A percentile compares a stretch with the other conserved stretches of the same genome.
Conservation (phyloP, 2,329 filamentous ascomycete species). For the Talaromyces sp. region DNA sequence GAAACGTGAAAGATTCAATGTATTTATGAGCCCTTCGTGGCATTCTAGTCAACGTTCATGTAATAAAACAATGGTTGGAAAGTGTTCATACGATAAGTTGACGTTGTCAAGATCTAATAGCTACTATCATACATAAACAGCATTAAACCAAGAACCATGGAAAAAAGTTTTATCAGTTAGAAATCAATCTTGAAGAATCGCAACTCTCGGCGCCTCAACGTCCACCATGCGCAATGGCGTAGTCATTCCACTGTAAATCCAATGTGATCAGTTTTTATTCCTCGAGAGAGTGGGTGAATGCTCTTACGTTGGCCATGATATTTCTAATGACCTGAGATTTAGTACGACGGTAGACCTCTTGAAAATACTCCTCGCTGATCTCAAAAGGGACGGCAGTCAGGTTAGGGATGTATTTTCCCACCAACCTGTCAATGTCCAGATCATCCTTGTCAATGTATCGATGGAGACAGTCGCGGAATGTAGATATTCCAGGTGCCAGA, state of each 20-base stretch:
- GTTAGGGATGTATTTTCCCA: conserved; percentile 99
- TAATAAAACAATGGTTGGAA: no score
- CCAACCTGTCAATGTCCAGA: conserved; percentile 91
- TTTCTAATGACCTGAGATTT: neutral
- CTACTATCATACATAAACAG: no score
- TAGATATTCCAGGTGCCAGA: conserved; percentile 94
- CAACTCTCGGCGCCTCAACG: neutral
- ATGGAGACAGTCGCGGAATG: conserved; percentile 94
- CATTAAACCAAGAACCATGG: no score
- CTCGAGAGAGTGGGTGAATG: neutral
- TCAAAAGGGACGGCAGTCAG: conserved; percentile 95
- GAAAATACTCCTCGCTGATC: conserved; percentile 15
- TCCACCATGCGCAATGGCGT: neutral
- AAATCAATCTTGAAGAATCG: neutral
- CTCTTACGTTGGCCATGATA: neutral
- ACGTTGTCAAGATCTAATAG: no score
- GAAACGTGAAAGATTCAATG: no score
- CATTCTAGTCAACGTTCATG: no score
- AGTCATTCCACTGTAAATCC: neutral
- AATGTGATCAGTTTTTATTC: neutral
- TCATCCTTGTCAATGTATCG: conserved; percentile 99
- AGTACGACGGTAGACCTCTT: neutral
- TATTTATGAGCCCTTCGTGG: no score
- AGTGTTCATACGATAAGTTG: no score
- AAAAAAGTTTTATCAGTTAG: no score